These are phyloP conservation scores for Ophiobolus disseminans DNA, from an alignment of 2,329 filamentous ascomycete species.

Conservation along the genomic window DNA sequence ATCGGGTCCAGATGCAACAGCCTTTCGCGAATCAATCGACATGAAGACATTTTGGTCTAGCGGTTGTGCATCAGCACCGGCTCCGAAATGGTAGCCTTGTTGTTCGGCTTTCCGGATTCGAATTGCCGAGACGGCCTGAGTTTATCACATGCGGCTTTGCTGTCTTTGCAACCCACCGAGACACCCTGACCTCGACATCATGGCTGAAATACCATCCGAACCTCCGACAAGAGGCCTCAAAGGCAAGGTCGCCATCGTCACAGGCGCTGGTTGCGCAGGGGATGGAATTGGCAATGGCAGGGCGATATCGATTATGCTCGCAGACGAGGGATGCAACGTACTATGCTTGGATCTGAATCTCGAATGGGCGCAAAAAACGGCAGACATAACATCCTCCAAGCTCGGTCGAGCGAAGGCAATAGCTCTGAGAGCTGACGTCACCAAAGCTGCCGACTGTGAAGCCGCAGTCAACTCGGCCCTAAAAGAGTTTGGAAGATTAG, in stretches of 20 bases:
- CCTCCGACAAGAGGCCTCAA: constrained; percentile 51
- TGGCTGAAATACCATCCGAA: constrained; percentile 22
- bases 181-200: too few relatives aligned
- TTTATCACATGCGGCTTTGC: too few relatives aligned
- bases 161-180: too few relatives aligned
- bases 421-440: constrained; percentile 63
- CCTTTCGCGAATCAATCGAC: too few relatives aligned
- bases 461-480: constrained; percentile 52
- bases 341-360: constrained; percentile 65
- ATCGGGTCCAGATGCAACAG: too few relatives aligned
- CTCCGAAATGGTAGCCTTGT: too few relatives aligned
- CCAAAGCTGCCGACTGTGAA: constrained; percentile 60
- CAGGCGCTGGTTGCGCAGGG: constrained; percentile 64
- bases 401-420: constrained; percentile 51
- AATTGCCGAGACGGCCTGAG: constrained; percentile 2
- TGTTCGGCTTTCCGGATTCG: constrained; percentile 6
- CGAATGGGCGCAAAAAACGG: constrained; percentile 60
- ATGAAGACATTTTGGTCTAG: too few relatives aligned
- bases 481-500: constrained; percentile 61
- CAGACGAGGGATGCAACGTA: constrained; percentile 64
- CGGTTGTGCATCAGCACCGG: too few relatives aligned
- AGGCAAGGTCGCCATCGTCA: constrained; percentile 62
- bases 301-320: constrained; percentile 65
- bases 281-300: constrained; percentile 68
- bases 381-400: constrained; percentile 56